Evolutionary conservation across 164 flowering plant genomes (phyloP), one percentile per base, ranked within the genome.

Genomic region (Stephania japonica): DNA sequence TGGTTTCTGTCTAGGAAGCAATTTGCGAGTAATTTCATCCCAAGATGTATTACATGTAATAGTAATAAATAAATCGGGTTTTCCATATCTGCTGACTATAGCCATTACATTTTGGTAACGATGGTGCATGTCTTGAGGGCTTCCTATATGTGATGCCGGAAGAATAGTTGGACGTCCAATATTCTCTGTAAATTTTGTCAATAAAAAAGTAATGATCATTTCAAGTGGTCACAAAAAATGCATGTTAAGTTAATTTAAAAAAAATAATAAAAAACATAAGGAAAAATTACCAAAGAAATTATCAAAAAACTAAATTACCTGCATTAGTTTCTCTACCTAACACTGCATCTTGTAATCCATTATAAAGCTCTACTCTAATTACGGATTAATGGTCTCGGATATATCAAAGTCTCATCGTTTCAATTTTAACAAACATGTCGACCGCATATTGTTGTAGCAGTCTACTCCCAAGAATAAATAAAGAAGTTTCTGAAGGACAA

Each of bases 391-490:
- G 38, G 0, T 47, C 7, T 7, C 50, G 32, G 0, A 73, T 5
- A 32, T 18, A 82, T 42, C 79, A 47, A 6, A 82, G n/a, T 14
- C 73, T 25, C 3, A 42, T 2, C 0, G 43, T 65, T 13, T 71
- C 76, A 9, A 73, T 67, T 27, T 82, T 80, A 1, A 80, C 27
- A 32, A 66, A 80, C 24, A 42, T 65, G 13, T 78, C 78, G 21
- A 80, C 73, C 7, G 61, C 43, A 66, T 68, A 80, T 43, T 80
- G 78, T 50, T 82, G 81, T 0, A 77, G n/a, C 0, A 80, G n/a
- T 0, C 56, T 38, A 6, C 76, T 75, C 24, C 42, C 3, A 3
- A 23, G 32, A 0, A 77, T 24, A 0, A 72, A 24, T 0, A 53
- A 6, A 3, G 42, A 24, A 11, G 8, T 25, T 13, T 1, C 1